phyloP scores from a whole-genome alignment of 208 protist genomes.

The Trypanosoma theileri region DNA sequence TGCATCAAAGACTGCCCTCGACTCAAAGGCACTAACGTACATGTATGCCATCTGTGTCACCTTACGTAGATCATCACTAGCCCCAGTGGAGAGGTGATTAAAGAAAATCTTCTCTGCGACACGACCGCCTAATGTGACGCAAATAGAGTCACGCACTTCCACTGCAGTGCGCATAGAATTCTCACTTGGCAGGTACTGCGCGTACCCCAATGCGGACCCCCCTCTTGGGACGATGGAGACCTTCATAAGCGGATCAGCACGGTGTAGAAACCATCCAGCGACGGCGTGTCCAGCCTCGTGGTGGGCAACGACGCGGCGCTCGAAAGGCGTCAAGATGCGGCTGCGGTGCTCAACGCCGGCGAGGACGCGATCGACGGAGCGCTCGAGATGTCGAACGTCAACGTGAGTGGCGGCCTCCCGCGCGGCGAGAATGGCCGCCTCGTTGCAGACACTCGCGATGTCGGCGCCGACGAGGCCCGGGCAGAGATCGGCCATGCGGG shows the following conservation, averaged over 20 bases:
- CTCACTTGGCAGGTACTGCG: slow-evolving; percentile 97
- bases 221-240: slow-evolving; percentile 97
- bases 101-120: slow-evolving; percentile 94
- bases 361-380: slow-evolving; percentile 95
- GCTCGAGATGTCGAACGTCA: slow-evolving; percentile 88
- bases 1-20: slow-evolving; percentile 68
- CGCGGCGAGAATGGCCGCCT: slow-evolving; percentile 90
- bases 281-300: slow-evolving; percentile 99
- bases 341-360: slow-evolving; percentile 94
- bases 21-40: slow-evolving; percentile 79
- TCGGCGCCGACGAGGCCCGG: slow-evolving; percentile 93
- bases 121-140: slow-evolving; percentile 93
- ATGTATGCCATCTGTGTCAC: slow-evolving; percentile 94
- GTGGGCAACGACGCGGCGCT: slow-evolving; percentile 95
- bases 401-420: slow-evolving; percentile 70
- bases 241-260: slow-evolving; percentile 97
- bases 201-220: slow-evolving; percentile 94
- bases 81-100: slow-evolving; percentile 91
- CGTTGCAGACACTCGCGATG: slow-evolving; percentile 97
- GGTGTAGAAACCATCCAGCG: slow-evolving; percentile 96
- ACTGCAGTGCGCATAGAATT: slow-evolving; percentile 87
- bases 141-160: slow-evolving; percentile 94
- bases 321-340: slow-evolving; percentile 78
- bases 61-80: slow-evolving; percentile 95
- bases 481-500: slow-evolving; percentile 75